Conservation (phyloP, 2,329 filamentous ascomycete species). For the Cytospora paraplurivora region DNA sequence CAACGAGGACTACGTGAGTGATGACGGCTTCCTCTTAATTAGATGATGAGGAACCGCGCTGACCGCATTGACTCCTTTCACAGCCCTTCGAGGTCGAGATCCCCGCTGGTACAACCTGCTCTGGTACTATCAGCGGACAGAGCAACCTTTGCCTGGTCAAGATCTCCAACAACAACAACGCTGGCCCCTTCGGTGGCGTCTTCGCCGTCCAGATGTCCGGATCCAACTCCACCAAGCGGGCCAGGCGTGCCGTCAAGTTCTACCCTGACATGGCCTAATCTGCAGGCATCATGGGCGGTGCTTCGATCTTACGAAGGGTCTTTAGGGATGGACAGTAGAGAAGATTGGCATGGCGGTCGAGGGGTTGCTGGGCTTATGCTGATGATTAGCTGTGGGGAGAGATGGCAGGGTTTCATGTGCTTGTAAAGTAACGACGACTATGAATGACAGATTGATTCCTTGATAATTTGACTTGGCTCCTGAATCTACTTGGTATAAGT, state of each 20-base stretch:
- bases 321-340: neutral
- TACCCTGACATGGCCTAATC: neutral
- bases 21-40: slow-evolving; percentile 36
- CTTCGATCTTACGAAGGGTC: neutral
- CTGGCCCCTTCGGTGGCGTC: slow-evolving; percentile 46
- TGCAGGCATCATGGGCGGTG: neutral
- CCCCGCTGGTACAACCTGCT: slow-evolving; percentile 39
- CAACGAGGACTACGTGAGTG: slow-evolving; percentile 27
- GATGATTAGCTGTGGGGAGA: neutral
- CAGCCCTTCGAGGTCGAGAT: slow-evolving; percentile 10
- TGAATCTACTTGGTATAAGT: too few relatives aligned
- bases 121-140: slow-evolving; percentile 39
- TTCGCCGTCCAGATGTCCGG: slow-evolving; percentile 44
- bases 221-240: neutral
- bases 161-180: slow-evolving; percentile 45
- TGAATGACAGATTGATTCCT: neutral
- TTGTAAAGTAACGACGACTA: neutral
- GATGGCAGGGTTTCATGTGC: neutral
- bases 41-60: neutral
- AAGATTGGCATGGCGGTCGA: neutral
- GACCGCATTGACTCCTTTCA: neutral
- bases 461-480: too few relatives aligned
- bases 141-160: slow-evolving; percentile 46
- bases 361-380: neutral
- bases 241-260: neutral